Evolutionary conservation across 2,329 filamentous ascomycete species (phyloP), one percentile per base, ranked within the genome.

Genomic region (Madurella mycetomatis): DNA sequence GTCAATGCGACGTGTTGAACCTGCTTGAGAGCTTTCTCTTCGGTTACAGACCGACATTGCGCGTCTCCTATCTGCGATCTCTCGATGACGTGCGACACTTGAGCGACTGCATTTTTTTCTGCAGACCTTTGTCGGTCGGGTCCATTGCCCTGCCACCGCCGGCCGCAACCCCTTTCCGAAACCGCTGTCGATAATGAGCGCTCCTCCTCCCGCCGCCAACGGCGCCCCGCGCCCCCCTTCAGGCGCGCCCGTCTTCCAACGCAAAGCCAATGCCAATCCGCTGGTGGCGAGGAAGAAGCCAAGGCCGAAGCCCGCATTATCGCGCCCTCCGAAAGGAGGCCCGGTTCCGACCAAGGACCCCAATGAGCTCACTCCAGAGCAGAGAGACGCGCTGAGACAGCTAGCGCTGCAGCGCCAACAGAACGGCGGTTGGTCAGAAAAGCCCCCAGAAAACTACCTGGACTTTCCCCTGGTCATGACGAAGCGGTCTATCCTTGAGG

Each of bases 401-500:
- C 46, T 72, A 74, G 19, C 75, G 76, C 47, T 72, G 70, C 34
- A 66, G 71, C 53, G 77, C 76, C 45, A 68, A 5, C 41, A 57
- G 49, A 62, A 64, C 25, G 78, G 76, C 41, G 83, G 83, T 42
- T 86, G 83, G 83, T 80, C 80, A 4, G 74, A 78, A 30, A 72
- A 77, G 1, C 73, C 76, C 2, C 65, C 67, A 0, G 73, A 70
- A 1, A 70, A 73, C 18, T 85, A 85, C 64, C 72, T 63, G 13
- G 77, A 80, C 41, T 78, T 78, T 62, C 89, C 90, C 13, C 78
- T 97, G 16, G 83, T 90, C 60, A 89, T 91, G 7, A 95, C 90
- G 7, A 95, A 95, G 71, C 85, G 86, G 65, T 84, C 86, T 9
- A 72, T 96, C 47, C 79, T 89, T 53, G 87, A 94, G 62, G 88